phyloP scores from a whole-genome alignment of 805 yeast species.

The Candida cerambycidarum region DNA sequence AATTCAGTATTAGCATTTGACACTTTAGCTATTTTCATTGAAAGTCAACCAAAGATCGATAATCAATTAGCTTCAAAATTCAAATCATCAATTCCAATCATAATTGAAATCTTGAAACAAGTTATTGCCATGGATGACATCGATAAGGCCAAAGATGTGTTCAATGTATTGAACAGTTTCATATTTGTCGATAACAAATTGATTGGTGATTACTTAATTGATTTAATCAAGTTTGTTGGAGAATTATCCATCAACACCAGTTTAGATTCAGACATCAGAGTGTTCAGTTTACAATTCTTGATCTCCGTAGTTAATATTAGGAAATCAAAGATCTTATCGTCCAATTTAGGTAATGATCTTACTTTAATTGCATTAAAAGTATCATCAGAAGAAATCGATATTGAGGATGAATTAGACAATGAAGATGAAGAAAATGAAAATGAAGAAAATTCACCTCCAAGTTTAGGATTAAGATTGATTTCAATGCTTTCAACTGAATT shows the following conservation, averaged over 20 bases:
- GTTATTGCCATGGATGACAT: slow-evolving; percentile 70
- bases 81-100: slow-evolving; percentile 67
- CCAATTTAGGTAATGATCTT: slow-evolving; percentile 81
- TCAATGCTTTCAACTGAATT: slow-evolving; percentile 77
- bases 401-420: slow-evolving; percentile 71
- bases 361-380: slow-evolving; percentile 72
- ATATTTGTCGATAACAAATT: slow-evolving; percentile 73
- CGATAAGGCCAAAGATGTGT: slow-evolving; percentile 69
- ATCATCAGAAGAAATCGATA: slow-evolving; percentile 73
- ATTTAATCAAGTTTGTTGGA: slow-evolving; percentile 68
- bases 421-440: slow-evolving; percentile 91
- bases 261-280: slow-evolving; percentile 79
- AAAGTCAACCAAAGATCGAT: slow-evolving; percentile 52
- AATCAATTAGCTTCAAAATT: slow-evolving; percentile 51
- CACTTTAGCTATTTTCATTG: slow-evolving; percentile 64
- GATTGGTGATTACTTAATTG: slow-evolving; percentile 71
- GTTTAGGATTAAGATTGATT: slow-evolving; percentile 77
- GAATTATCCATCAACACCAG: slow-evolving; percentile 67
- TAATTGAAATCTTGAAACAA: slow-evolving; percentile 78
- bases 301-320: slow-evolving; percentile 76
- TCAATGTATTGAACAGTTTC: slow-evolving; percentile 82
- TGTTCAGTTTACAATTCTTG: slow-evolving; percentile 80
- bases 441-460: slow-evolving; percentile 80
- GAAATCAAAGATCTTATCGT: slow-evolving; percentile 73
- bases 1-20: slow-evolving; percentile 81